Conservation (phyloP, 1,284 basidiomycete species). For the Ustilago cynodontis region DNA sequence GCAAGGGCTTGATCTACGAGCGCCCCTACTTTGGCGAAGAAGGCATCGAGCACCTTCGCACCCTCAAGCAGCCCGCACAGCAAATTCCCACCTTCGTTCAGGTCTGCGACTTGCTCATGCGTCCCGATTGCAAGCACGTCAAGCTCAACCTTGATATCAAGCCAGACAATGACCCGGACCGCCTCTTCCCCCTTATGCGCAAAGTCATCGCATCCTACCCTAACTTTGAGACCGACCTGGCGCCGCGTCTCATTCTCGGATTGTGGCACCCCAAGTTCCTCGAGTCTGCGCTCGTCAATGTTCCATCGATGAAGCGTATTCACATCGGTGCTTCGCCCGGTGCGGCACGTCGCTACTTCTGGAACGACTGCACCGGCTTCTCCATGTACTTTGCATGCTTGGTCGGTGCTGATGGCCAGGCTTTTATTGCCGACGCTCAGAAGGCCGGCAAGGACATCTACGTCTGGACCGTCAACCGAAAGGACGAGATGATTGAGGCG, state of each 20-base stretch:
- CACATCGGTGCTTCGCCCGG: slow-evolving; percentile 80
- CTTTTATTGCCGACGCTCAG: slow-evolving; percentile 84
- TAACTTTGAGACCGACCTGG: slow-evolving; percentile 83
- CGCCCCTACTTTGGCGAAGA: slow-evolving; percentile 72
- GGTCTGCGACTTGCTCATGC: slow-evolving; percentile 66
- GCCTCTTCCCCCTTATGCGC: slow-evolving; percentile 88
- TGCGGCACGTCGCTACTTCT: slow-evolving; percentile 87
- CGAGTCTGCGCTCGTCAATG: slow-evolving; percentile 78
- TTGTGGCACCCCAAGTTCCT: slow-evolving; percentile 88
- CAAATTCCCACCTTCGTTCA: slow-evolving; percentile 68
- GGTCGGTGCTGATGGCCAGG: slow-evolving; percentile 77
- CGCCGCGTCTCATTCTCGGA: slow-evolving; percentile 88
- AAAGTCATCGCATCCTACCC: slow-evolving; percentile 78
- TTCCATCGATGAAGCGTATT: slow-evolving; percentile 86
- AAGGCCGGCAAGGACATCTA: slow-evolving; percentile 83
- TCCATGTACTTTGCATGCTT: slow-evolving; percentile 84
- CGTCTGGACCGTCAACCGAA: slow-evolving; percentile 97
- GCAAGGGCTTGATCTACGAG: slow-evolving; percentile 73
- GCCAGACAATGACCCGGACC: slow-evolving; percentile 88
- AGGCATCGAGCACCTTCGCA: slow-evolving; percentile 86
- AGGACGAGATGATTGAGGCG: slow-evolving; percentile 94
- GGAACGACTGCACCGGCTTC: slow-evolving; percentile 88
- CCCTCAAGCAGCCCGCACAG: slow-evolving; percentile 80
- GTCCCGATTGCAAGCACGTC: slow-evolving; percentile 64
- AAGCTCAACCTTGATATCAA: slow-evolving; percentile 82